Percentiles rank a stretch among this genome's conserved stretches.
phyloP scores from a whole-genome alignment of 768 basidiomycete species.

The Nidula microcarpa region DNA sequence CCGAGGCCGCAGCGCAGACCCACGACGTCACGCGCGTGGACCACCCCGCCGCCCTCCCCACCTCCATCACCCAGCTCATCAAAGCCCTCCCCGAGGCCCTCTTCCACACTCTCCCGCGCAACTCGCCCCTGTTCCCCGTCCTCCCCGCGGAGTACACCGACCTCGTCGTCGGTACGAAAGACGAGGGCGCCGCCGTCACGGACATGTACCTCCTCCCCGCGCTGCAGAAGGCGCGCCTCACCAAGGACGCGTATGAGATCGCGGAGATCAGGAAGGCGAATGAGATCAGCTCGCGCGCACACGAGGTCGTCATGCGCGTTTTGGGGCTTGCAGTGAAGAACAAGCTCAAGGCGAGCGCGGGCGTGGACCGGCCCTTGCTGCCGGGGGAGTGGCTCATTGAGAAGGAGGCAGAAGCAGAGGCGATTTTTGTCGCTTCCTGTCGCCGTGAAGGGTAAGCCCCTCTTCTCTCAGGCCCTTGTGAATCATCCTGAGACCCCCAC shows the following conservation, averaged over 20 bases:
- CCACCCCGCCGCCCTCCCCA: slow-evolving; percentile 43
- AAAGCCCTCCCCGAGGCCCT: slow-evolving; percentile 51
- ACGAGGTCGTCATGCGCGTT: slow-evolving; percentile 90
- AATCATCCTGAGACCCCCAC: background rate
- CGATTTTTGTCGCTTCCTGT: slow-evolving; percentile 89
- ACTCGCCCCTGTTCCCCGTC: slow-evolving; percentile 48
- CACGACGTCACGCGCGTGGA: slow-evolving; percentile 61
- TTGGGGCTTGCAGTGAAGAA: slow-evolving; percentile 71
- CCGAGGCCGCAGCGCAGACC: slow-evolving; percentile 44
- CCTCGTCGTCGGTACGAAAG: slow-evolving; percentile 26
- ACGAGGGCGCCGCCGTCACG: slow-evolving; percentile 35
- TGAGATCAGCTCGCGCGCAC: slow-evolving; percentile 83
- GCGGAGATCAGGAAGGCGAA: slow-evolving; percentile 75
- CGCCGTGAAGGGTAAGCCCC: slow-evolving; percentile 74
- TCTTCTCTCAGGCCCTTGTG: slow-evolving; percentile 1
- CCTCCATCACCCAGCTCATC: slow-evolving; percentile 41
- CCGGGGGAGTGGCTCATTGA: slow-evolving; percentile 87
- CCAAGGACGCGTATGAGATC: slow-evolving; percentile 76
- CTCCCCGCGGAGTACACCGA: slow-evolving; percentile 40
- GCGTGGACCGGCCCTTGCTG: slow-evolving; percentile 47
- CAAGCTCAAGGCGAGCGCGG: slow-evolving; percentile 43
- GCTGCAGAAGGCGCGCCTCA: slow-evolving; percentile 76
- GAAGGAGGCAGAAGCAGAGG: slow-evolving; percentile 93
- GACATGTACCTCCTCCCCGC: slow-evolving; percentile 71
- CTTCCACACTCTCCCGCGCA: slow-evolving; percentile 62